Base-by-base conservation (phyloP, 768 basidiomycete species). In the Glaciozyma martinii region DNA sequence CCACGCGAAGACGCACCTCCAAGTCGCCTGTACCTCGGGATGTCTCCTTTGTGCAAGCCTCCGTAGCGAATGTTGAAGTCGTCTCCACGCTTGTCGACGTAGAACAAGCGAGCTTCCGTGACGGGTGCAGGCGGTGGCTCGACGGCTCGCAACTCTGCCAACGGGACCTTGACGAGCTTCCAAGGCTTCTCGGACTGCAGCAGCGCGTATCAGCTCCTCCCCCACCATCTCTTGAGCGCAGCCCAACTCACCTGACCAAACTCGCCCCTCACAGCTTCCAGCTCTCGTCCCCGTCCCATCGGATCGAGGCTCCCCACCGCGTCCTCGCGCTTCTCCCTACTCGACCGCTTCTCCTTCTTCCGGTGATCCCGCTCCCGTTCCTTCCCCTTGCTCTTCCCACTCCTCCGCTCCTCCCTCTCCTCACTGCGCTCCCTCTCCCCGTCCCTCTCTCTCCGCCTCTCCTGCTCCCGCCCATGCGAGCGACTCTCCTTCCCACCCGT, bases 21-120 rank as follows among this genome's bases (percentile, higher is more conserved):
- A 6, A 52, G 3, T 0, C 71, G 46, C 0, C 42, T 19, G 27
- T 68, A 71, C 15, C 58, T 15, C 12, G 71, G 62, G 7, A 71
- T 47, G 37, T 71, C 67, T 25, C 71, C 67, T 16, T 63, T 63
- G 25, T 71, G 65, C 7, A 71, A 33, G 0, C 65, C 65, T 9
- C 63, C 66, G 56, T 68, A 68, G 6, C 46, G 62, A 25, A 68
- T 27, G 61, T 71, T 71, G 49, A 53, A 42, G 40, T 56, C 43
- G 63, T 71, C 71, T n/a, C 67, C 67, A 1, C 52, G 43, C 13
- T 62, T 40, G 18, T 63, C 65, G 21, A 60, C 59, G 65, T 69
- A 69, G 62, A 61, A 69, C 27, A 68, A 21, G 7, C 61, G 61
- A 5, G 57, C 50, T 18, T 46, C 44, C 46, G 52, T 16, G 1